Conservation (phyloP, 148 eudicot species). For the Diospyros lotus region DNA sequence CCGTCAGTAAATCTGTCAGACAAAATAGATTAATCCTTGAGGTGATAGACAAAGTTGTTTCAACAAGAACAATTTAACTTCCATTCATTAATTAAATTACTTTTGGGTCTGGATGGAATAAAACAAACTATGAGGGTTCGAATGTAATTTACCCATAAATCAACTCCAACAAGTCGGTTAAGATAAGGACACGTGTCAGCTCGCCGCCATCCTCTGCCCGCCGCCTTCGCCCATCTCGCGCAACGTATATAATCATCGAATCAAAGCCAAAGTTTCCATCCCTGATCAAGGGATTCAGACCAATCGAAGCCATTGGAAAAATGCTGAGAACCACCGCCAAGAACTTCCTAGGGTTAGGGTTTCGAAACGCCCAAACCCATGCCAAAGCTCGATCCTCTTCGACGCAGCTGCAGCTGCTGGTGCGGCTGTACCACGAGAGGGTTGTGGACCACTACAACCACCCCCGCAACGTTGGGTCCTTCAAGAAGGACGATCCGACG, state of each 20-base stretch:
- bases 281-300: no score
- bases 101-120: no score
- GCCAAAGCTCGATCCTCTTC: background rate
- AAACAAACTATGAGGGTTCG: no score
- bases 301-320: background rate
- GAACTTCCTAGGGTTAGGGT: slow-evolving; percentile 30
- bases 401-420: slow-evolving; percentile 1
- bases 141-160: no score
- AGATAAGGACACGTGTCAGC: background rate
- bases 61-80: no score
- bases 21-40: no score
- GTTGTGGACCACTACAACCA: slow-evolving; percentile 93
- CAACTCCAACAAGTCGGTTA: no score
- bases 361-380: slow-evolving; percentile 11
- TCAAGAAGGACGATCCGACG: slow-evolving; percentile 74
- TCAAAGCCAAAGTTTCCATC: no score
- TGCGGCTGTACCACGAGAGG: slow-evolving; percentile 76
- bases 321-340: slow-evolving; percentile 32
- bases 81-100: no score
- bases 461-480: slow-evolving; percentile 91
- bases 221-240: background rate
- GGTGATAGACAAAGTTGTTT: no score
- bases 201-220: background rate
- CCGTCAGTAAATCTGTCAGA: no score
- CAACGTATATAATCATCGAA: background rate